Base-by-base conservation (phyloP, 805 yeast genomes). In the Komagataella populi region DNA sequence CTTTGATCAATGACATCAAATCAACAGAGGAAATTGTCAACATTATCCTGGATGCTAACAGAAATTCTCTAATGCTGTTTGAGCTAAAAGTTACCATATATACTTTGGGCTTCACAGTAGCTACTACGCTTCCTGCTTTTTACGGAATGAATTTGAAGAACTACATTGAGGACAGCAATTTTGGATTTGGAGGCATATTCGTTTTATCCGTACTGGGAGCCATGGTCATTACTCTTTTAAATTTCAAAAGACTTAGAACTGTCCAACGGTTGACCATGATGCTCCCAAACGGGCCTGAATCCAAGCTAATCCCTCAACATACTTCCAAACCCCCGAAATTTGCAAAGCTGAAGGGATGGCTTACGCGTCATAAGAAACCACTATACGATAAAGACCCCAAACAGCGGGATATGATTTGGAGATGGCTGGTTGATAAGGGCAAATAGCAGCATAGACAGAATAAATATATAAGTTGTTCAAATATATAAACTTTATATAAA, bases 21-120 rank as follows among this genome's bases (percentile, higher is more conserved):
- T 86, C 93, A 14, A 90, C 97, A 0, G 96, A 89, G 62, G 97
- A 90, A 60, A 87, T 90, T 61, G 90, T 87, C 53, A 89, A 89
- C 61, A 89, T 90, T 59, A 89, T 90, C 54, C 66, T 90, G 51
- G 97, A 90, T 64, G 87, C 96, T 2, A 88, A 88, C 60, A 79
- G 97, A 69, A 90, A 90, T 66, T 80, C 95, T 3, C 70, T 90
- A 55, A 87, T 90, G 95, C 73, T 90, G 52, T 81, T 84, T 57
- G 96, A 90, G 60, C 69, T 90, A 55, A 84, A 86, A 59, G 80
- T 89, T 14, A 80, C 95, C 0, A 84, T 90, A 23, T 87, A 86
- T 55, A 87, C 96, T 0, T 65, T 90, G 43, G 95, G 96, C 0
- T 77, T 87, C 60, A 85, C 96, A 0, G 84, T 87, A 20, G 96